phyloP scores from a whole-genome alignment of 2,329 filamentous ascomycete genomes.

The Fusarium tanahbumbuense region DNA sequence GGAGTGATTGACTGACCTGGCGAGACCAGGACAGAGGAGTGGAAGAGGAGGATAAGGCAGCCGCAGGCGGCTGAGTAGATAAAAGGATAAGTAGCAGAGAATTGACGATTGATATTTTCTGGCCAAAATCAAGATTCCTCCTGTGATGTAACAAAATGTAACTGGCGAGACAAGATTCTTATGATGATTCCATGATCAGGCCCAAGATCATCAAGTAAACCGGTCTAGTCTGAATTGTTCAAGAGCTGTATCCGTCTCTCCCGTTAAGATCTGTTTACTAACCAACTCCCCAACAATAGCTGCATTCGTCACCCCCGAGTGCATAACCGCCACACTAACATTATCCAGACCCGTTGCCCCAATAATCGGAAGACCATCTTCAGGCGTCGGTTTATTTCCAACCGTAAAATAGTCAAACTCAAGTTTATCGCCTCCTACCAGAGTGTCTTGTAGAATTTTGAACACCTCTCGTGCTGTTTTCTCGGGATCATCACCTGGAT shows the following conservation, averaged over 20 bases:
- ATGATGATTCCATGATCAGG: background rate
- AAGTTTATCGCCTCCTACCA: background rate
- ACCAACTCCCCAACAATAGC: constrained; percentile 31
- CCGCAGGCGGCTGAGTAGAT: background rate
- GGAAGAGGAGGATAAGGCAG: background rate
- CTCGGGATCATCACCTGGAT: constrained; percentile 23
- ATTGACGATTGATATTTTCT: background rate
- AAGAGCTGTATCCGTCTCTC: background rate
- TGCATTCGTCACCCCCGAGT: constrained; percentile 35
- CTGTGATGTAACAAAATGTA: rapidly evolving
- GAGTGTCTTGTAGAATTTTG: background rate
- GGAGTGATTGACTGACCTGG: background rate
- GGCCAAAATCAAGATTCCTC: background rate
- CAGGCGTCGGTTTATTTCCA: constrained; percentile 24
- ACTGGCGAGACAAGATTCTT: background rate
- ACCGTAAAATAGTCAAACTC: constrained; percentile 23
- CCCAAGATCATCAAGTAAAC: background rate
- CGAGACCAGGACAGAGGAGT: background rate
- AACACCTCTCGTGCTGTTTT: constrained; percentile 20
- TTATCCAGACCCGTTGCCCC: constrained; percentile 18
- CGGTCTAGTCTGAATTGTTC: background rate
- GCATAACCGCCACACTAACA: constrained; percentile 31
- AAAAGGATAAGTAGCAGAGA: background rate
- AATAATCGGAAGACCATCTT: constrained; percentile 28
- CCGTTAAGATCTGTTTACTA: constrained; percentile 9